phyloP scores from a whole-genome alignment of 257 asterid genomes.

The Solanum medicagineum region DNA sequence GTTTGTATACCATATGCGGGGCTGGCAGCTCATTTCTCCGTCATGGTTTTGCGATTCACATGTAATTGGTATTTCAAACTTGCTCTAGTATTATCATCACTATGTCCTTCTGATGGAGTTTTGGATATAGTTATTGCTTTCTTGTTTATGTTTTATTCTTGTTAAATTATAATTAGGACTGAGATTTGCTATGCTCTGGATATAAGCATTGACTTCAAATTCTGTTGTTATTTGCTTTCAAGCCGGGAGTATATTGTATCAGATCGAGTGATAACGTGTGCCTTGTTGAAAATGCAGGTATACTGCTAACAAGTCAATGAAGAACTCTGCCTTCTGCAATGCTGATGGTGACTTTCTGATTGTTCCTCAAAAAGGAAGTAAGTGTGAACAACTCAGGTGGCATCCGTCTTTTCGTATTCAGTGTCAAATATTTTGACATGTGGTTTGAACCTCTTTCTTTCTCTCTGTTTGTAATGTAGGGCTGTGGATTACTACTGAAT shows the following conservation, averaged over 20 bases:
- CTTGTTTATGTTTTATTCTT: not conserved
- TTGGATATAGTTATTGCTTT: not conserved
- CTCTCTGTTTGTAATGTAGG: constrained; percentile 29
- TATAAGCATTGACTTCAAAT: not conserved
- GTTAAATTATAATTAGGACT: not conserved
- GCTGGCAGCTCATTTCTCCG: constrained; percentile 98
- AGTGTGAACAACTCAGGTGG: constrained; percentile 15
- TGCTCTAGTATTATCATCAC: not conserved
- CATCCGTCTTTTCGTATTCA: not conserved
- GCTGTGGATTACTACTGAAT: constrained; percentile 86
- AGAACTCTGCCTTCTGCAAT: constrained; percentile 80
- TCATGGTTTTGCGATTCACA: constrained; percentile 94
- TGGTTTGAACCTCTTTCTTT: not conserved
- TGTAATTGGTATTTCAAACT: constrained; percentile 30
- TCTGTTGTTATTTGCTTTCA: not conserved
- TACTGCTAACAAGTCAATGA: constrained; percentile 85
- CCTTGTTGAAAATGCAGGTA: constrained; percentile 39
- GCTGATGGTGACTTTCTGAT: constrained; percentile 96
- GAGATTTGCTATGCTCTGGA: not conserved
- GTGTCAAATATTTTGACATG: not conserved
- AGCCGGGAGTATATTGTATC: not conserved
- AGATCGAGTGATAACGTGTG: not conserved
- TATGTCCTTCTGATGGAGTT: not conserved
- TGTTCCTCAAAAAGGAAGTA: constrained; percentile 96
- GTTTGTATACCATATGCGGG: constrained; percentile 81